A percentile compares a stretch with the other conserved stretches of the same genome.
These are phyloP conservation scores for Phalaenopsis hybrid DNA, from an alignment of 116 monocot genomes.

Conservation along the genomic window DNA sequence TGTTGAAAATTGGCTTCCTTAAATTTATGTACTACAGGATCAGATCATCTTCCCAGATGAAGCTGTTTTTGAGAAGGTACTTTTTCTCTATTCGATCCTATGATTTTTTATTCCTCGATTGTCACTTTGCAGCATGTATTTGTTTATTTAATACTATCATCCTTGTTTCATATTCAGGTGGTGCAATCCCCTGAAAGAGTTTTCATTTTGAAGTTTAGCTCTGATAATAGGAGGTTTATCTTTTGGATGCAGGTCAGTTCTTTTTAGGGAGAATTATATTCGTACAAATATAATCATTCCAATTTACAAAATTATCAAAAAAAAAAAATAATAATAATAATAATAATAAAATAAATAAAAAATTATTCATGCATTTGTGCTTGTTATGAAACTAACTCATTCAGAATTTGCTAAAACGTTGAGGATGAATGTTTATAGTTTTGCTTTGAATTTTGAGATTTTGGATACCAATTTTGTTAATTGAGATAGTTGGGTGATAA, in stretches of 20 bases:
- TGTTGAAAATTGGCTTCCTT: constrained; percentile 26
- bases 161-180: constrained; percentile 46
- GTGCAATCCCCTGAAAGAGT: constrained; percentile 78
- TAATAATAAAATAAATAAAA: not conserved
- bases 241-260: constrained; percentile 92
- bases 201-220: constrained; percentile 82
- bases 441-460: too few relatives aligned
- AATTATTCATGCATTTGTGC: not conserved
- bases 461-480: too few relatives aligned
- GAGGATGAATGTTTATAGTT: not conserved
- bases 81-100: not conserved
- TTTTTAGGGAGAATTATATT: not conserved
- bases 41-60: constrained; percentile 93
- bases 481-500: not conserved
- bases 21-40: constrained; percentile 49
- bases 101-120: not conserved
- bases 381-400: not conserved
- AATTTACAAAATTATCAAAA: not conserved
- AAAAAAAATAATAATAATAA: not conserved
- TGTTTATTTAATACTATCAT: not conserved
- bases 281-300: not conserved
- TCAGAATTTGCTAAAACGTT: not conserved
- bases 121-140: constrained; percentile 3
- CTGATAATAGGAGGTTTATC: constrained; percentile 73
- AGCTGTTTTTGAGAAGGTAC: constrained; percentile 88